Evolutionary conservation across 371 early-diverging fungal genomes (phyloP).

Genomic region (Lichtheimia ramosa): DNA sequence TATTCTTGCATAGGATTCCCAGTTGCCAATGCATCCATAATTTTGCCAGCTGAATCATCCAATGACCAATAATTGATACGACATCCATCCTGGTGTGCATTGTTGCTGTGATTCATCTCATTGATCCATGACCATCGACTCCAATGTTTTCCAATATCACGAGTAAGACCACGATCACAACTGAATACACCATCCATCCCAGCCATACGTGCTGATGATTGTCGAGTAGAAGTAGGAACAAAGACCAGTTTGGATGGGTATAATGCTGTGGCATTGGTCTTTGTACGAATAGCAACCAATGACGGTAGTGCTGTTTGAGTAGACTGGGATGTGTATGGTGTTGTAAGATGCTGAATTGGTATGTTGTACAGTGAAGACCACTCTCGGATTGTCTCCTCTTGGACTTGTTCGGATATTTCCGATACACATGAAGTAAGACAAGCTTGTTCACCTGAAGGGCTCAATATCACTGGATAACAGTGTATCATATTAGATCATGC

Average conservation of each 20-base stretch:
- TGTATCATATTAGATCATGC: neutral
- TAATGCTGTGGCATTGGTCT: conserved; percentile 18
- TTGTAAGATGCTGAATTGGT: conserved; percentile 15
- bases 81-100: neutral
- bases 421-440: conserved; percentile 15
- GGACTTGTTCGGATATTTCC: conserved; percentile 18
- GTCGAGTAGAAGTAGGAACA: conserved; percentile 23
- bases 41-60: neutral
- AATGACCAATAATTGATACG: conserved; percentile 5
- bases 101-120: neutral
- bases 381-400: conserved; percentile 23
- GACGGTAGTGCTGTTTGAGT: neutral
- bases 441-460: conserved; percentile 37
- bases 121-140: conserved; percentile 34
- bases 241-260: conserved; percentile 38
- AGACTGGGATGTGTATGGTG: neutral
- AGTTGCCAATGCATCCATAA: conserved; percentile 18
- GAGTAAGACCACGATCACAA: conserved; percentile 36
- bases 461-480: conserved; percentile 24
- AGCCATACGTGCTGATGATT: conserved; percentile 29
- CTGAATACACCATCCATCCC: conserved; percentile 34
- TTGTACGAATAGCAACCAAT: conserved; percentile 21
- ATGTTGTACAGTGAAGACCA: conserved; percentile 40
- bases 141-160: conserved; percentile 44
- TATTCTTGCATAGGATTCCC: conserved; percentile 15